phyloP scores from a whole-genome alignment of 2,329 filamentous ascomycete species.

The Cladosporium sp. region DNA sequence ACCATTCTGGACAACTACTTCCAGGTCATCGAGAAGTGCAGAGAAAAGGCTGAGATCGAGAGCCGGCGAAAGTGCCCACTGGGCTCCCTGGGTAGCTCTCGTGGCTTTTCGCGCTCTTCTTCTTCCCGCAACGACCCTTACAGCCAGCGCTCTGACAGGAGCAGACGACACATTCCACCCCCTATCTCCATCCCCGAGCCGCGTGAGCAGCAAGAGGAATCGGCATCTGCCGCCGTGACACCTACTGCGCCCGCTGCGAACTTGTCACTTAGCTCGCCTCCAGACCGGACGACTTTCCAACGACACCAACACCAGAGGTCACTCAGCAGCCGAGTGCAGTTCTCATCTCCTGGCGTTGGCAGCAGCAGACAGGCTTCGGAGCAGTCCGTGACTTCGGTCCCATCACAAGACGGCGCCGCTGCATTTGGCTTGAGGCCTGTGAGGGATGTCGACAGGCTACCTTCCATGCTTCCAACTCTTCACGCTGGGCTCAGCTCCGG shows the following conservation, averaged over 20 bases:
- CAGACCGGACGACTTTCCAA: conserved; percentile 61
- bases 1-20: conserved; percentile 98
- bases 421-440: conserved; percentile 67
- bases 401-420: conserved; percentile 24
- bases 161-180: conserved; percentile 72
- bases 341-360: conserved; percentile 23
- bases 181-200: conserved; percentile 71
- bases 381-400: conserved; percentile 24
- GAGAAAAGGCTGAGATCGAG: conserved; percentile 78
- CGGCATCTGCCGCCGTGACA: conserved; percentile 34
- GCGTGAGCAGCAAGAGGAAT: conserved; percentile 46
- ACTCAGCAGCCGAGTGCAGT: conserved; percentile 31
- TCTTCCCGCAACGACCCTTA: conserved; percentile 25
- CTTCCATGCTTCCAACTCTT: conserved; percentile 69
- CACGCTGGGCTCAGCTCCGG: conserved; percentile 72
- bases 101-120: conserved; percentile 31
- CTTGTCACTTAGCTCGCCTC: conserved; percentile 62
- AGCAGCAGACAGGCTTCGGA: conserved; percentile 14
- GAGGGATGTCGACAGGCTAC: conserved; percentile 73
- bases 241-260: conserved; percentile 48
- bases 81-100: conserved; percentile 23
- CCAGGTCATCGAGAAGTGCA: conserved; percentile 86
- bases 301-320: conserved; percentile 45
- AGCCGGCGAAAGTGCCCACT: conserved; percentile 51
- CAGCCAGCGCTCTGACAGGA: conserved; percentile 38